Base-by-base conservation (phyloP, 306 rosid species). In the Vicia sativa region DNA sequence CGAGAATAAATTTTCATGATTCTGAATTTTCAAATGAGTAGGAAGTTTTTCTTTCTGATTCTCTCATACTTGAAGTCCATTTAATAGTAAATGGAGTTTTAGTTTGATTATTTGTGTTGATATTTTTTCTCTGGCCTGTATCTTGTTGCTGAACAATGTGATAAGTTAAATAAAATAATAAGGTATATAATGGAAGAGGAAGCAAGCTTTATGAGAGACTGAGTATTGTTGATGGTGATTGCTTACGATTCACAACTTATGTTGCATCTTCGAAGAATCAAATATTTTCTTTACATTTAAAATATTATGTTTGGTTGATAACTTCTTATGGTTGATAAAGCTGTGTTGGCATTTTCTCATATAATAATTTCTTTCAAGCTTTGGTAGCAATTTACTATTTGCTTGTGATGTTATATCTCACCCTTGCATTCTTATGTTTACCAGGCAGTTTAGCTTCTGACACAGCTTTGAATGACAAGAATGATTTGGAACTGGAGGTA, bases 401-500 rank as follows among this genome's bases (percentile, higher is more conserved):
- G 31, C 67, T 61, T 60, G 41, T 44, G 71, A 37, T 3, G 14
- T 58, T 76, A 12, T 25, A 46, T 79, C 84, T 91, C 55, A 89
- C 76, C 76, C 23, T 21, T 21, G 23, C 2, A 2, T 21, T 21
- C 23, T 1, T 21, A 93, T 21, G 23, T 21, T 21, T 21, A 21
- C 23, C 23, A 21, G 97, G 92, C 63, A 86, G 84, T 68, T 81
- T 80, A 75, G 79, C 76, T 76, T 83, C 97, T 78, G 73, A 54
- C 68, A 59, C 77, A 68, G 78, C 87, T 78, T 81, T 53, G 81
- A 80, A 74, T 76, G 90, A 78, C 57, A 81, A 80, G 70, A 77
- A 83, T 71, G 90, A 83, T 41, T 84, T 88, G 74, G 80, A 82
- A 80, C 78, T 88, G 71, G 92, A 83, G 82, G 99, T 93, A 90